A percentile compares a stretch with the other conserved stretches of the same genome.
Conservation (phyloP, 1,284 basidiomycete genomes). For the Trichosporon asahii region DNA sequence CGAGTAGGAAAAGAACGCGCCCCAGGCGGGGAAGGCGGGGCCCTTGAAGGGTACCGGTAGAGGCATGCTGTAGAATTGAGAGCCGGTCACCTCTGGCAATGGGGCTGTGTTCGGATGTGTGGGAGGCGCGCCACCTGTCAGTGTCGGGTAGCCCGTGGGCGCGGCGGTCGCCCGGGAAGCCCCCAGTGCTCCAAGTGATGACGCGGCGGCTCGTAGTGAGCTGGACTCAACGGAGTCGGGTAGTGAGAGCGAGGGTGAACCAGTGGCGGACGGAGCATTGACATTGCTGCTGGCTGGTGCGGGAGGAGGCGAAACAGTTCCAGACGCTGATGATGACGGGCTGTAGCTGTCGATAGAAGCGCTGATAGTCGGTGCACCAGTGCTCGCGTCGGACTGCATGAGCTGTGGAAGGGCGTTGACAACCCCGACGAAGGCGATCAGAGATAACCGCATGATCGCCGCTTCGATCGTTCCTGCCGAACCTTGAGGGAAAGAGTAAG, state of each 20-base stretch:
- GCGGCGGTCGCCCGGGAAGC: neutral
- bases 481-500: neutral
- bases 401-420: neutral
- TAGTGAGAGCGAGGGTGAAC: neutral
- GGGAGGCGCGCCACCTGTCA: neutral
- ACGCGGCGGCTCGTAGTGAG: neutral
- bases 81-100: neutral
- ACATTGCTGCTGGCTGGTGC: neutral
- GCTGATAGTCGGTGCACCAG: no score
- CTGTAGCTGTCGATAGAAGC: neutral
- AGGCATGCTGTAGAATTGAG: neutral
- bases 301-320: neutral
- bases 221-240: neutral
- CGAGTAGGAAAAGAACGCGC: constrained; percentile 8
- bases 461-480: neutral
- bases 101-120: constrained; percentile 4
- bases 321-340: neutral
- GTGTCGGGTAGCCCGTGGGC: constrained; percentile 6
- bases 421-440: neutral
- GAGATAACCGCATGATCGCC: neutral
- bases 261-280: neutral
- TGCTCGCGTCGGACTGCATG: neutral
- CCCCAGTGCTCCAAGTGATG: neutral
- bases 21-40: neutral
- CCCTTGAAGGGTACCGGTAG: neutral